Conservation (phyloP, 257 asterid genomes). For the Nicotiana sylvestris region DNA sequence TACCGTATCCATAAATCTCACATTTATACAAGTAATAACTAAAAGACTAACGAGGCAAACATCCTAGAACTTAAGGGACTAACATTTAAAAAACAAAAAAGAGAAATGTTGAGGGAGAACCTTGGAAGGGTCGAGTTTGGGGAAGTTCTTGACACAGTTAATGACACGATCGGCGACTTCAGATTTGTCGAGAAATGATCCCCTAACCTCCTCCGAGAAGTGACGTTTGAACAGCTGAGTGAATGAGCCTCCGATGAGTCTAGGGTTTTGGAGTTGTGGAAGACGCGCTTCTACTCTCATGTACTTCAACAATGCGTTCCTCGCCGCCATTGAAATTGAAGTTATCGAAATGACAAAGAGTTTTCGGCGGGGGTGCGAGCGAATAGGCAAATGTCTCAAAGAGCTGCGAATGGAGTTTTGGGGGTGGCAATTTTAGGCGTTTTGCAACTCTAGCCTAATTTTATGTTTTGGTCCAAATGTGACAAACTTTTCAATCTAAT, state of each 20-base stretch:
- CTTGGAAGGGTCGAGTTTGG: slow-evolving; percentile 80
- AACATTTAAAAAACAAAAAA: not conserved
- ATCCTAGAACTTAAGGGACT: too few species aligned
- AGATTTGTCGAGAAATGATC: slow-evolving; percentile 75
- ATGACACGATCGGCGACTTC: slow-evolving; percentile 86
- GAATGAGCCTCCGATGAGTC: slow-evolving; percentile 25
- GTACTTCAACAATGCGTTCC: slow-evolving; percentile 61
- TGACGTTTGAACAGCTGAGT: slow-evolving; percentile 45
- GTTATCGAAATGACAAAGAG: too few species aligned
- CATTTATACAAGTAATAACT: too few species aligned
- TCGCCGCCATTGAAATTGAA: slow-evolving; percentile 46
- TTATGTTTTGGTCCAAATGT: too few species aligned
- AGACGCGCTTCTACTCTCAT: slow-evolving; percentile 45
- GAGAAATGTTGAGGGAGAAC: slow-evolving; percentile 18
- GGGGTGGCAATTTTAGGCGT: too few species aligned
- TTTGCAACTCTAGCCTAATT: too few species aligned
- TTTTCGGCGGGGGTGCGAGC: too few species aligned
- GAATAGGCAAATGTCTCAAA: too few species aligned
- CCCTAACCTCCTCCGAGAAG: slow-evolving; percentile 63
- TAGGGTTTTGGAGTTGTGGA: slow-evolving; percentile 31
- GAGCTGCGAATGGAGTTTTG: too few species aligned
- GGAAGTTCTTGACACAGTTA: slow-evolving; percentile 59
- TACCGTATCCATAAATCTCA: too few species aligned
- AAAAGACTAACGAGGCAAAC: too few species aligned
- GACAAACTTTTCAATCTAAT: too few species aligned